Evolutionary conservation across 169 alveolate species (phyloP), one percentile per base, ranked within the genome.

Genomic region (Plasmodium fragile): DNA sequence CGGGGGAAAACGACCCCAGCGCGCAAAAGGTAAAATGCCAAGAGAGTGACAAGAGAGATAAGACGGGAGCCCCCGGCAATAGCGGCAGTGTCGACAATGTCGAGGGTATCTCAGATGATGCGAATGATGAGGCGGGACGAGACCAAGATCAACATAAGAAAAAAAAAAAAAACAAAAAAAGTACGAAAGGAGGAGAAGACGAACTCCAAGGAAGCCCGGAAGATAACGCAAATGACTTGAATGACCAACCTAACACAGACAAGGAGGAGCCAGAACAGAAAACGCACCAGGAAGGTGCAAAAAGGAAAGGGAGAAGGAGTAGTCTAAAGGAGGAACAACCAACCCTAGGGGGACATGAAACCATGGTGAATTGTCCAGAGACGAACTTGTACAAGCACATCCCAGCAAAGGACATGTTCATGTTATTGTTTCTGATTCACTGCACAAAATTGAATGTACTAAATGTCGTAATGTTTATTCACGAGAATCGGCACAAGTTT

Each of bases 391-490:
- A 18, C 36, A 65, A 43, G 13, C 45, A 85, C 18, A 69, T 85
- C 6, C 93, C 85, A 18, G 13, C 52, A 18, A 85, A 75, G 69
- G 93, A 85, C 79, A 75, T 41, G 25, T 32, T 32, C 65, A 72
- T 85, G 93, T 18, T 85, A 3, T 53, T 85, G 69, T 85, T 85
- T 75, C 77, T 85, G 10, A 85, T 75, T 73, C 80, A 85, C 28
- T 85, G 93, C 80, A n/a, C 53, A 73, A 85, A 85, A 53, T 85
- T 73, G 49, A 85, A 85, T 30, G 22, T 85, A 16, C 49, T 85
- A 73, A 85, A 85, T 85, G 65, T 85, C 43, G 78, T 85, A 4
- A 85, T 85, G 93, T 85, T 32, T 32, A 85, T 85, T 32, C 70
- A 75, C 65, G 93, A 85, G 53, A 85, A 85, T 52, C 39, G 70